These are phyloP conservation scores for Rhytidiadelphus loreus DNA, from an alignment of 225 moss, liverwort and hornwort species.

Conservation along the genomic window DNA sequence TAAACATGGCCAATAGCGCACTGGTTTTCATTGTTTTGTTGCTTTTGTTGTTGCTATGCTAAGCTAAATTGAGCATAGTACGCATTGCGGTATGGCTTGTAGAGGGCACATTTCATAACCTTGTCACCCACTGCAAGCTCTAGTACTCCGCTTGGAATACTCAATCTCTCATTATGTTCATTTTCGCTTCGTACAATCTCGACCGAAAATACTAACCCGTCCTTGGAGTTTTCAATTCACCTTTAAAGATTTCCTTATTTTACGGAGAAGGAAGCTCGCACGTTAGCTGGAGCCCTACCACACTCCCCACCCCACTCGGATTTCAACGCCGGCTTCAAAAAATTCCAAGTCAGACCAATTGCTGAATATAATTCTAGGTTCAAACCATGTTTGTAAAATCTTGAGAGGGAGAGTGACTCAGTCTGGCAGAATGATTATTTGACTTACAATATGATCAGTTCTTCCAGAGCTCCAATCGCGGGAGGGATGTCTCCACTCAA, in stretches of 20 bases:
- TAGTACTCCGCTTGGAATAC: background rate
- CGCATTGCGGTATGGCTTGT: background rate
- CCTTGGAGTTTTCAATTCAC: background rate
- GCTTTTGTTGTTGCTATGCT: background rate
- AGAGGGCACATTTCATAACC: background rate
- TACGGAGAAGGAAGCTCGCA: background rate
- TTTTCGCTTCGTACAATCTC: background rate
- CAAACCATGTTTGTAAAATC: background rate
- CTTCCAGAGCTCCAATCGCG: conserved; percentile 4
- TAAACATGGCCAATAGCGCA: background rate
- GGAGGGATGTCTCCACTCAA: conserved; percentile 3
- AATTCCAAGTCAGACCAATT: background rate
- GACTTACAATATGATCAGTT: conserved; percentile 6
- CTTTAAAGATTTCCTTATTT: too few species aligned
- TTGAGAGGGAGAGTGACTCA: background rate
- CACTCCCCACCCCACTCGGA: background rate
- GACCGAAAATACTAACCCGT: background rate
- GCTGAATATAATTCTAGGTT: background rate
- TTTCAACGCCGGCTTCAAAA: background rate
- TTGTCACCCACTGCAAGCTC: background rate
- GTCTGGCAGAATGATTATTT: background rate
- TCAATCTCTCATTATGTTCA: background rate
- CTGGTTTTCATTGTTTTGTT: background rate
- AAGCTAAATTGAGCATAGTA: background rate
- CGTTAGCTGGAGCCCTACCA: too few species aligned